A percentile compares a stretch with the other conserved stretches of the same genome.
These are phyloP conservation scores for Plantago ovata DNA, from an alignment of 257 asterid genomes.

Conservation along the genomic window DNA sequence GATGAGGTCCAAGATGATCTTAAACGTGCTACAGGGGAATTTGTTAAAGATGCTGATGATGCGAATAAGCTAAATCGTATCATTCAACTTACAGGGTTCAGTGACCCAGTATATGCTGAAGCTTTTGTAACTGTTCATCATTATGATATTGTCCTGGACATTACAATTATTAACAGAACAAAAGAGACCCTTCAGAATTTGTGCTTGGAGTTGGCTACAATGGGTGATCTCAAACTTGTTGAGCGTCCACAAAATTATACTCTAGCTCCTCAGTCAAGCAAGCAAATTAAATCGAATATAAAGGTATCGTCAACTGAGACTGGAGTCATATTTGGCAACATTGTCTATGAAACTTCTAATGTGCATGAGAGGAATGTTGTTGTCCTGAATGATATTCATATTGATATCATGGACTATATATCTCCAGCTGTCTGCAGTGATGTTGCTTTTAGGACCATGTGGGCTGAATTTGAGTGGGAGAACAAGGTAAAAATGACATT, in stretches of 20 bases:
- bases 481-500: conserved; percentile 61
- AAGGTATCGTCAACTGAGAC: conserved; percentile 98
- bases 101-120: conserved; percentile 95
- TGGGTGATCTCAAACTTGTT: conserved; percentile 98
- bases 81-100: conserved; percentile 91
- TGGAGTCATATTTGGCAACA: conserved; percentile 92
- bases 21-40: conserved; percentile 95
- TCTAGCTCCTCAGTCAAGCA: conserved; percentile 87
- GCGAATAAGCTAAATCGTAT: conserved; percentile 82
- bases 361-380: conserved; percentile 88
- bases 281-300: conserved; percentile 89
- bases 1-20: conserved; percentile 89
- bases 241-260: conserved; percentile 96
- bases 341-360: conserved; percentile 89
- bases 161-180: conserved; percentile 84
- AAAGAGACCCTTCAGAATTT: conserved; percentile 93
- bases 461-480: conserved; percentile 99
- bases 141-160: conserved; percentile 90
- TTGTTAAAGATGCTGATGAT: conserved; percentile 73
- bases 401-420: conserved; percentile 96
- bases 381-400: conserved; percentile 90
- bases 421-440: conserved; percentile 93
- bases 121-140: conserved; percentile 96
- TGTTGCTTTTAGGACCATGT: conserved; percentile 91
- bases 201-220: conserved; percentile 91